Conservation (phyloP, 1,284 basidiomycete species). For the Macrocystidia cucumis region DNA sequence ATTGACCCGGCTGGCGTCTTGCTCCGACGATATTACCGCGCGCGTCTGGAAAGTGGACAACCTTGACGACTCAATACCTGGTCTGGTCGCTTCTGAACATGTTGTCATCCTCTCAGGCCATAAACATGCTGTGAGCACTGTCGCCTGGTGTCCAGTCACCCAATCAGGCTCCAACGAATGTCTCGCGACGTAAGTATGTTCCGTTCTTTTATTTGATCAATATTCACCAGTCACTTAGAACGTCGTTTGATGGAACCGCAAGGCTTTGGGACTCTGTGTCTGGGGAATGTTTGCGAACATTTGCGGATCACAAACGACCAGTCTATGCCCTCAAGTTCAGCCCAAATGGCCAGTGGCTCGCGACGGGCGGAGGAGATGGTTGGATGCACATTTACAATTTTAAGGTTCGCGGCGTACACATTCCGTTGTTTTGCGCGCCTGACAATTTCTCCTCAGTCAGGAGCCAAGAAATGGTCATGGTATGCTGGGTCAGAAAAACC, state of each 20-base stretch:
- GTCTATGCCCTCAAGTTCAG: slow-evolving; percentile 64
- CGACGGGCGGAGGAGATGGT: slow-evolving; percentile 57
- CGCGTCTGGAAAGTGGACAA: slow-evolving; percentile 65
- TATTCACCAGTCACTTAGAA: slow-evolving; percentile 28
- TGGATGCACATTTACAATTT: slow-evolving; percentile 50
- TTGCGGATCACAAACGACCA: slow-evolving; percentile 58
- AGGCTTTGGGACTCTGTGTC: slow-evolving; percentile 73
- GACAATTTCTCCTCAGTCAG: slow-evolving; percentile 22
- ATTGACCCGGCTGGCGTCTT: slow-evolving; percentile 64
- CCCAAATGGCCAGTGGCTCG: slow-evolving; percentile 52
- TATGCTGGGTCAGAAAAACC: slow-evolving; percentile 39
- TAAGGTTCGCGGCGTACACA: slow-evolving; percentile 25
- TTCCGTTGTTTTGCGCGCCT: not conserved
- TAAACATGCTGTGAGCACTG: slow-evolving; percentile 53
- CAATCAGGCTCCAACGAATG: slow-evolving; percentile 41
- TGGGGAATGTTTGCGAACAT: slow-evolving; percentile 62
- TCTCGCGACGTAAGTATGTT: slow-evolving; percentile 56
- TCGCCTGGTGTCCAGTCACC: slow-evolving; percentile 64
- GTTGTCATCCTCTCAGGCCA: slow-evolving; percentile 56
- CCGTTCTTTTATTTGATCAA: slow-evolving; percentile 4
- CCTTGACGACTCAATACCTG: slow-evolving; percentile 30
- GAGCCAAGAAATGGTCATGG: slow-evolving; percentile 50
- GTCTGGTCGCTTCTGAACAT: slow-evolving; percentile 24
- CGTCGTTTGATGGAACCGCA: slow-evolving; percentile 70
- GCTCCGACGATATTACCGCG: slow-evolving; percentile 73